Evolutionary conservation across 1,284 basidiomycete species (phyloP).

Genomic region (Gymnopus androsaceus): DNA sequence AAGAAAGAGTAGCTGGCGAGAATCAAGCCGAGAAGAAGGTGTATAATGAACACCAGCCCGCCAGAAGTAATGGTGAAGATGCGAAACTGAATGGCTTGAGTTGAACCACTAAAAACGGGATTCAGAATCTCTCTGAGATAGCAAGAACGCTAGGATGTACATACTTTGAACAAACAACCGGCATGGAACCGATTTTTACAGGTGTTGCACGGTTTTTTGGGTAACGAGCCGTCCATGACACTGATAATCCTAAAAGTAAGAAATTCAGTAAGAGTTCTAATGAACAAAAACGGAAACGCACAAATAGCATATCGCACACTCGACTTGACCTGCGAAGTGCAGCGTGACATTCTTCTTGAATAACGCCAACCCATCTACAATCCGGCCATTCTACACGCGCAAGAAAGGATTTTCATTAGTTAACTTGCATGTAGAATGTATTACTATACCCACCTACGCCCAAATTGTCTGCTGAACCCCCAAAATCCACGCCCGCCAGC

Average conservation of each 20-base stretch:
- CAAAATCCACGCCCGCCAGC: slow-evolving; percentile 94
- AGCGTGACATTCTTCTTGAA: slow-evolving; percentile 94
- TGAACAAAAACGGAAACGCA: slow-evolving; percentile 41
- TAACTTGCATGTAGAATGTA: too few species aligned
- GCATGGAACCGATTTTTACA: slow-evolving; percentile 97
- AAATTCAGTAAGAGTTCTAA: background rate
- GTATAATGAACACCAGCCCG: too few species aligned
- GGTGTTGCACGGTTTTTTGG: slow-evolving; percentile 91
- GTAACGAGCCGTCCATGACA: slow-evolving; percentile 86
- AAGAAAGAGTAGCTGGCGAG: too few species aligned
- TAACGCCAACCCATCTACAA: slow-evolving; percentile 86
- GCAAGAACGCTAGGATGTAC: too few species aligned
- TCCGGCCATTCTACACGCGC: slow-evolving; percentile 75
- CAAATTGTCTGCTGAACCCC: slow-evolving; percentile 92
- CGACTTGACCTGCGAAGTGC: slow-evolving; percentile 92
- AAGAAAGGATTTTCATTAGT: background rate
- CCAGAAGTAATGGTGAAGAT: too few species aligned
- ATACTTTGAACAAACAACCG: slow-evolving; percentile 85
- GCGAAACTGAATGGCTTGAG: slow-evolving; percentile 85
- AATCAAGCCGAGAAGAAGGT: too few species aligned
- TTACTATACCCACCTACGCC: slow-evolving; percentile 62
- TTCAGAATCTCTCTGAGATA: too few species aligned
- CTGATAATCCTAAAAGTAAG: slow-evolving; percentile 77
- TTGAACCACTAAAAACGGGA: slow-evolving; percentile 96
- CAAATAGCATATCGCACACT: slow-evolving; percentile 95